phyloP scores from a whole-genome alignment of 441 rosid species.

The Euphorbia corollata region DNA sequence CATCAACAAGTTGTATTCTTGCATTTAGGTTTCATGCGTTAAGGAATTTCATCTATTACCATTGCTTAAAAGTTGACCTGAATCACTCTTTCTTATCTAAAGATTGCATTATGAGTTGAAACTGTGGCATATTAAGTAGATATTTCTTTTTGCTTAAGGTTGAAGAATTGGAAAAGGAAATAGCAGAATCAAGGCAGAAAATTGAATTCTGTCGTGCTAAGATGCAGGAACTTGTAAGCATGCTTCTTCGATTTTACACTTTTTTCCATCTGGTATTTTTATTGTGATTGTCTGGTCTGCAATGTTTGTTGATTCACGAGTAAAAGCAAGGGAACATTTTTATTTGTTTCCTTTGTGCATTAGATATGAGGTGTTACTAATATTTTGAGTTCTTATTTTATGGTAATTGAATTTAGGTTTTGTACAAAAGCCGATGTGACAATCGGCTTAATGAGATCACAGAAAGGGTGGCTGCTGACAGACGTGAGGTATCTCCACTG shows the following conservation, averaged over 20 bases:
- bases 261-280: not conserved
- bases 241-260: constrained; percentile 14
- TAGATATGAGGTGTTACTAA: constrained; percentile 13
- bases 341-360: not conserved
- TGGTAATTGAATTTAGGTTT: no score
- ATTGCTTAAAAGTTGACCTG: not conserved
- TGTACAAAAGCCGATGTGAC: constrained; percentile 96
- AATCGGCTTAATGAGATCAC: constrained; percentile 85
- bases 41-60: not conserved
- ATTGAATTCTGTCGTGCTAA: constrained; percentile 72
- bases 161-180: constrained; percentile 84
- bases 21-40: not conserved
- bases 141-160: constrained; percentile 45
- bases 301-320: no score
- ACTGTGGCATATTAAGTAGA: not conserved
- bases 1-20: constrained; percentile 14
- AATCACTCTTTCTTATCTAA: not conserved
- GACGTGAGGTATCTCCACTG: constrained; percentile 57
- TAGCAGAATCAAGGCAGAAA: constrained; percentile 68
- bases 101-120: constrained; percentile 12
- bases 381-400: constrained; percentile 10
- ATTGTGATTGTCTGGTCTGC: not conserved
- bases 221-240: constrained; percentile 98
- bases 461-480: constrained; percentile 70
- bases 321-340: not conserved